Conservation (phyloP, 2,329 filamentous ascomycete species). For the Microdochium nivale region DNA sequence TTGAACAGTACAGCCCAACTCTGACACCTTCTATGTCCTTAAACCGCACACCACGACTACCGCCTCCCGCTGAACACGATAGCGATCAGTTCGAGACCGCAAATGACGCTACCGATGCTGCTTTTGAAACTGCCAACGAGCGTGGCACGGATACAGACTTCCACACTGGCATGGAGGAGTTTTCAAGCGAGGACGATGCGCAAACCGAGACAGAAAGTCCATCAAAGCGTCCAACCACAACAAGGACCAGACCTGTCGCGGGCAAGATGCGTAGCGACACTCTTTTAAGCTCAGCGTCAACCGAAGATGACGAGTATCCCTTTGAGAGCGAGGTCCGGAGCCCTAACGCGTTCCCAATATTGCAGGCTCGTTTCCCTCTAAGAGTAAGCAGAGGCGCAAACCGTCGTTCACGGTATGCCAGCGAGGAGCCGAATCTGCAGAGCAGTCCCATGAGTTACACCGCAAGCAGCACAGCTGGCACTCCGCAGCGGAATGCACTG, state of each 20-base stretch:
- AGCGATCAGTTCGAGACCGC: constrained; percentile 73
- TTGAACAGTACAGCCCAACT: constrained; percentile 40
- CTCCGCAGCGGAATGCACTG: constrained; percentile 37
- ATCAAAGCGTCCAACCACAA: constrained; percentile 25
- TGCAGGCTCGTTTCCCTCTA: constrained; percentile 63
- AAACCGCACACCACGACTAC: constrained; percentile 14
- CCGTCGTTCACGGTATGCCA: constrained; percentile 51
- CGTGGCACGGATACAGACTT: constrained; percentile 86
- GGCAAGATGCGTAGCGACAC: constrained; percentile 40
- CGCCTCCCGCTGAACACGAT: constrained; percentile 23
- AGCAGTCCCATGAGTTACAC: constrained; percentile 52
- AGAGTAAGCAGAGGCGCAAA: constrained; percentile 57
- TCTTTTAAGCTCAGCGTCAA: constrained; percentile 82
- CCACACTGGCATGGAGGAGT: constrained; percentile 81
- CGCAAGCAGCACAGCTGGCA: constrained; percentile 37
- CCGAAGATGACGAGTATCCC: constrained; percentile 63
- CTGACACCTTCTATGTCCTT: constrained; percentile 17
- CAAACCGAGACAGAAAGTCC: constrained; percentile 76
- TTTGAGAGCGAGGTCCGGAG: constrained; percentile 46
- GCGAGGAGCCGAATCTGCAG: constrained; percentile 48
- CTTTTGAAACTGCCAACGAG: constrained; percentile 66
- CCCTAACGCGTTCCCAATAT: constrained; percentile 47
- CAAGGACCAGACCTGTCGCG: constrained; percentile 9
- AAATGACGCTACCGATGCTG: constrained; percentile 62
- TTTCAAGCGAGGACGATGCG: constrained; percentile 62